phyloP scores from a whole-genome alignment of 2,329 filamentous ascomycete genomes.

The Dissoconium aciculare region DNA sequence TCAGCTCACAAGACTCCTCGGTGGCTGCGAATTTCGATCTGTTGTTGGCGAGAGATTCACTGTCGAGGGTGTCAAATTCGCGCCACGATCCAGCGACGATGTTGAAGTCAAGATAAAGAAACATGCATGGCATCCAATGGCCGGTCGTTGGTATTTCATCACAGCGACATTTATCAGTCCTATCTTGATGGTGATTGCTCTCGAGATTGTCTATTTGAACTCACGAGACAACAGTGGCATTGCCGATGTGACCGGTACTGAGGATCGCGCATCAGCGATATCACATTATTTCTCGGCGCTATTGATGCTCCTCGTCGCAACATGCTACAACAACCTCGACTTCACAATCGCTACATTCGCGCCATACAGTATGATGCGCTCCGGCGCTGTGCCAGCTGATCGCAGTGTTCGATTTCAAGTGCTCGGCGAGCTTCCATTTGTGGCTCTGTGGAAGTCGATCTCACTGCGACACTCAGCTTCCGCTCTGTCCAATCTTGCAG shows the following conservation, averaged over 20 bases:
- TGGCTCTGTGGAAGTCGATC: constrained; percentile 3
- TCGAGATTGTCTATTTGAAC: constrained; percentile 3
- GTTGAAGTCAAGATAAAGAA: background rate
- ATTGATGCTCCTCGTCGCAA: constrained; percentile 2
- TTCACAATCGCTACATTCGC: constrained; percentile 4
- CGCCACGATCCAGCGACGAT: background rate
- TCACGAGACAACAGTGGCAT: constrained; percentile 2
- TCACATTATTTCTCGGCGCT: constrained; percentile 3
- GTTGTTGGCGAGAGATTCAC: background rate
- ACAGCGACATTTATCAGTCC: constrained; percentile 2
- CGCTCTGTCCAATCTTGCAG: constrained; percentile 1
- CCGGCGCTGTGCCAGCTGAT: background rate
- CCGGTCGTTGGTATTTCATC: constrained; percentile 2
- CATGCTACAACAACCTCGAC: constrained; percentile 4
- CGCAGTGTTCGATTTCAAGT: constrained; percentile 3
- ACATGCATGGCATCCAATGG: constrained; percentile 2
- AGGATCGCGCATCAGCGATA: constrained; percentile 2
- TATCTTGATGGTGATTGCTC: background rate
- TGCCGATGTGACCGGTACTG: constrained; percentile 3
- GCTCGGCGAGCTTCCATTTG: constrained; percentile 2
- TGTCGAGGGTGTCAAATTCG: background rate
- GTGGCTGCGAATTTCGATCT: background rate
- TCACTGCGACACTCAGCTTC: constrained; percentile 1
- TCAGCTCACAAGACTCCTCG: constrained; percentile 1
- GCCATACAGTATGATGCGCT: constrained; percentile 3